phyloP scores from a whole-genome alignment of 2,329 filamentous ascomycete species.

The Penicillium griseofulvum region DNA sequence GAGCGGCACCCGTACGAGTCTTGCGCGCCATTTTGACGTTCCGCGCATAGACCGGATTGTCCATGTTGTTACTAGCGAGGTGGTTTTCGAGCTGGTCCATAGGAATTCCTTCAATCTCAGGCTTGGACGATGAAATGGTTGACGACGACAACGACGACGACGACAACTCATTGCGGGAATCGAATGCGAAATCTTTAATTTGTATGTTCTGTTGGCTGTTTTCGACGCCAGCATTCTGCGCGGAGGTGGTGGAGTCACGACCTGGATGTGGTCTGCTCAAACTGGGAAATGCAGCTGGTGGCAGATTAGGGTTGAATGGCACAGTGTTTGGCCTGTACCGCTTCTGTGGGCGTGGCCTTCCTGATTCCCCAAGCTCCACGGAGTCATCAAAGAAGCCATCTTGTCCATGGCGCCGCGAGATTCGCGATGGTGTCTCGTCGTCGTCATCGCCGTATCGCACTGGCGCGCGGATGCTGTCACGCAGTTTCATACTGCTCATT shows the following conservation, averaged over 20 bases:
- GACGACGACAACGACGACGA: too few species aligned
- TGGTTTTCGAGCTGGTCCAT: slow-evolving; percentile 18
- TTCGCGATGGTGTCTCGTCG: slow-evolving; percentile 11
- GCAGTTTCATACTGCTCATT: slow-evolving; percentile 32
- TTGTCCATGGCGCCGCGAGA: background rate
- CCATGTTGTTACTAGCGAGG: slow-evolving; percentile 28
- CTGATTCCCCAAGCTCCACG: background rate
- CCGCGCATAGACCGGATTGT: slow-evolving; percentile 27
- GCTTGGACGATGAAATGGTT: background rate
- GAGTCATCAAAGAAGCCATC: background rate
- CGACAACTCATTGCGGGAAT: background rate
- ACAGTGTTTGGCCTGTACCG: background rate
- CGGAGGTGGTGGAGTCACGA: background rate
- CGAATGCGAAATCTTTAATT: background rate
- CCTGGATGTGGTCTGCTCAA: slow-evolving; percentile 22
- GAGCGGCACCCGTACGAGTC: background rate
- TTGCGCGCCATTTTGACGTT: slow-evolving; percentile 29
- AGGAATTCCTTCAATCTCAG: background rate
- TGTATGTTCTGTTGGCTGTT: background rate
- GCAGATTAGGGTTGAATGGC: slow-evolving; percentile 38
- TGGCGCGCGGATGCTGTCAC: slow-evolving; percentile 32
- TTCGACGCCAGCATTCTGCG: background rate
- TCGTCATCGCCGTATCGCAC: slow-evolving; percentile 28
- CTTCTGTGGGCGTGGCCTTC: background rate
- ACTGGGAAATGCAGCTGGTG: slow-evolving; percentile 45